Percentiles rank a stretch among this genome's conserved stretches.
These are phyloP conservation scores for Nigrospora oryzae DNA, from an alignment of 2,329 filamentous ascomycete genomes.

Conservation along the genomic window DNA sequence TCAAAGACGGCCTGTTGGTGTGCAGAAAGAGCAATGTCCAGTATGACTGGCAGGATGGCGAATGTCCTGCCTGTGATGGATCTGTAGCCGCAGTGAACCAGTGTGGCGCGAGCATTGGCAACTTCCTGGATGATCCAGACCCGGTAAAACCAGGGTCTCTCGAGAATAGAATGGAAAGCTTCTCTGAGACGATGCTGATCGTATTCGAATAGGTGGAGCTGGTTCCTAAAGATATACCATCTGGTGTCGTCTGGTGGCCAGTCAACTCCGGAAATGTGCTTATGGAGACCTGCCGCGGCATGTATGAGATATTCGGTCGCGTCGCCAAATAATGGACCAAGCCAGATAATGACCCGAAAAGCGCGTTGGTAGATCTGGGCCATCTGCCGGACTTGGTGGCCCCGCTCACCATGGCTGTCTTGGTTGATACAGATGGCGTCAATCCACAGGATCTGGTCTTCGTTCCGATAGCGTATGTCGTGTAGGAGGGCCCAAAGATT, in stretches of 20 bases:
- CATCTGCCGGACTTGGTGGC: conserved; percentile 9
- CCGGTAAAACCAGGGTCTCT: background rate
- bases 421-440: conserved; percentile 7
- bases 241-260: too few species aligned
- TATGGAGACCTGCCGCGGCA: background rate
- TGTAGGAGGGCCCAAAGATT: background rate
- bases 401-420: conserved; percentile 2
- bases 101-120: background rate
- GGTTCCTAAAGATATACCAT: too few species aligned
- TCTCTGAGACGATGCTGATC: too few species aligned
- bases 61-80: background rate
- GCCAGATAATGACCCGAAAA: conserved; percentile 8
- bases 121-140: conserved; percentile 1
- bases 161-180: background rate
- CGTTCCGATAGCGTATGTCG: background rate
- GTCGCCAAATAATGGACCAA: conserved; percentile 1
- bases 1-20: background rate
- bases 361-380: conserved; percentile 5
- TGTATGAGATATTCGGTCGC: too few species aligned
- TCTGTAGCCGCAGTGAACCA: background rate
- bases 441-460: background rate
- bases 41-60: background rate
- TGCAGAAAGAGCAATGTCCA: background rate
- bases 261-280: background rate
- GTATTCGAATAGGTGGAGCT: too few species aligned